Evolutionary conservation across 495 filamentous ascomycete species (phyloP), one percentile per base, ranked within the genome.

Genomic region (Pseudevernia furfuracea): DNA sequence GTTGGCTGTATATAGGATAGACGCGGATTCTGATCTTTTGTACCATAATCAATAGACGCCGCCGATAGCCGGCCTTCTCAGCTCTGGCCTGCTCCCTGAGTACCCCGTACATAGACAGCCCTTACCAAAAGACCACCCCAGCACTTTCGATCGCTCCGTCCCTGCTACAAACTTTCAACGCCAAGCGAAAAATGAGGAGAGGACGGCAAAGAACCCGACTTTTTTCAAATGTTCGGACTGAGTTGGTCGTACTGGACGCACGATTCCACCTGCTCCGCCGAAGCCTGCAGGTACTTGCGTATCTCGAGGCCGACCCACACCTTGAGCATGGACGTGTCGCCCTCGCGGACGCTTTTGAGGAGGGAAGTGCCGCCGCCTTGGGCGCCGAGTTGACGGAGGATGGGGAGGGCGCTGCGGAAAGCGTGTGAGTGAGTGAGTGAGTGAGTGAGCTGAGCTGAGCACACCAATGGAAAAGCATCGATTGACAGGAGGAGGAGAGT

Each of bases 271-370:
- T 89, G 89, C 69, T 97, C 91, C 52, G 92, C 85, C 64, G 89
- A 91, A 55, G 89, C 90, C 74, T 92, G 89, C 75, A 97, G 80
- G 71, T 94, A 90, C 67, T 86, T 87, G 64, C 94, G 83, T 30
- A 91, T 88, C 74, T 98, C 94, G 28, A 98, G 77, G 17, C 92
- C 92, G 41, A 92, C 82, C 94, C 94, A 98, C 1, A 98, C 85
- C 71, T 91, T 90, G 67, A 97, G 76, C 87, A 98, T 92, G n/a
- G 87, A 90, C 68, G 89, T 87, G 70, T 96, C 92, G 59, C 87
- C 87, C 43, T 83, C 78, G 63, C 82, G 84, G 1, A 80, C 80
- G 25, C 78, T 78, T 39, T 74, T 70, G 11, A 82, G 38, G 63
- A 86, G 73, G 77, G 87, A 83, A 2, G 82, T 81, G 44, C 82